Conservation (phyloP, 1,284 basidiomycete genomes). For the Sanguinoderma infundibulare region DNA sequence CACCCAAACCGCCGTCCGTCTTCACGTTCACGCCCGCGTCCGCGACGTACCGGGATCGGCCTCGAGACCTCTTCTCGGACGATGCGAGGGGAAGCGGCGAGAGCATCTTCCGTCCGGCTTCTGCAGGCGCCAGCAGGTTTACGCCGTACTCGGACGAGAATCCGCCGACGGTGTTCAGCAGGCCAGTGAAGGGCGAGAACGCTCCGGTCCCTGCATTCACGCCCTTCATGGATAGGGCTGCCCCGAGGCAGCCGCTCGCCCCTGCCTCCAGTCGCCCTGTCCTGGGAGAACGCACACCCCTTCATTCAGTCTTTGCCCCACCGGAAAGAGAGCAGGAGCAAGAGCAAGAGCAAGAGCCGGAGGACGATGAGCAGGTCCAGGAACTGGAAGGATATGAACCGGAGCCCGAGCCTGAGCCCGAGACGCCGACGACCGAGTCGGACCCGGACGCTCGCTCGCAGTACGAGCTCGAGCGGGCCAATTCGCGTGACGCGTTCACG, state of each 20-base stretch:
- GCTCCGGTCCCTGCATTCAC: constrained; percentile 41
- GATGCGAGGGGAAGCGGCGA: constrained; percentile 42
- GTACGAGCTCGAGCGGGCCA: constrained; percentile 17
- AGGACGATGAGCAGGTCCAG: constrained; percentile 13
- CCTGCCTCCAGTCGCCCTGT: constrained; percentile 19
- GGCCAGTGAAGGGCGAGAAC: constrained; percentile 55
- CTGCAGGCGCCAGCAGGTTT: constrained; percentile 32
- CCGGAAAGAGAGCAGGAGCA: constrained; percentile 16
- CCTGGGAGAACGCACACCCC: constrained; percentile 30
- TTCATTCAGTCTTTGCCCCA: constrained; percentile 29
- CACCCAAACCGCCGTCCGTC: constrained; percentile 31
- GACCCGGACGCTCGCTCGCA: constrained; percentile 20
- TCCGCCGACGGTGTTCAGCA: constrained; percentile 71
- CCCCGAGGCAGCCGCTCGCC: constrained; percentile 12
- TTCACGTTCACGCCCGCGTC: constrained; percentile 66
- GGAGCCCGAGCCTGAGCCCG: constrained; percentile 5
- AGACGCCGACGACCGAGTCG: constrained; percentile 25
- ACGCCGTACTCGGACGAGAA: constrained; percentile 57
- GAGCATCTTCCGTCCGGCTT: constrained; percentile 22
- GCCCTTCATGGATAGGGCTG: constrained; percentile 43
- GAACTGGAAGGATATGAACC: constrained; percentile 12
- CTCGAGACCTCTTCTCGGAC: constrained; percentile 47
- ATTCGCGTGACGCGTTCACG: constrained; percentile 17
- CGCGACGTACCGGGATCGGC: constrained; percentile 43
- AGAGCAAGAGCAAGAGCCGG: constrained; percentile 2